phyloP scores from a whole-genome alignment of 352 stramenopile species.

The Phytophthora meadii region DNA sequence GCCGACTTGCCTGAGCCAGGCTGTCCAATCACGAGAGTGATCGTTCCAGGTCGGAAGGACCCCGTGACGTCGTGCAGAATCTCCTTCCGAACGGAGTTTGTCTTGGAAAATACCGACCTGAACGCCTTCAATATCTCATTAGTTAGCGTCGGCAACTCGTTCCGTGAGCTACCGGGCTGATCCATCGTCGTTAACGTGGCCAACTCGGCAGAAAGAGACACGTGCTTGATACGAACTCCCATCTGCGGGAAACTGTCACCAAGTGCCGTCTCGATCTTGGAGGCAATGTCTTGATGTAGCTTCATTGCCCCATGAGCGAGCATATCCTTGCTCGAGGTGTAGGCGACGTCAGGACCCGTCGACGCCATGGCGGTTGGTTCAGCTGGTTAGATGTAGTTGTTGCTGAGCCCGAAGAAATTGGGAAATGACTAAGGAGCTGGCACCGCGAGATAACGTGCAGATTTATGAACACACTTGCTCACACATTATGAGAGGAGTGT shows the following conservation, averaged over 20 bases:
- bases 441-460: background rate
- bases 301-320: constrained; percentile 41
- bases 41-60: constrained; percentile 18
- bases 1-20: constrained; percentile 18
- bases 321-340: constrained; percentile 40
- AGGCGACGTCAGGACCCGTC: constrained; percentile 21
- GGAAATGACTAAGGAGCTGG: background rate
- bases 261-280: constrained; percentile 52
- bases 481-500: background rate
- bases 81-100: constrained; percentile 33
- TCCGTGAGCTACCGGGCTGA: constrained; percentile 3
- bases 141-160: constrained; percentile 48
- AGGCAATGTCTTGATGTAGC: constrained; percentile 47
- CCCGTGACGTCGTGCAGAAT: constrained; percentile 20
- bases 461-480: background rate
- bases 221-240: constrained; percentile 58
- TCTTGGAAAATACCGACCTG: constrained; percentile 35
- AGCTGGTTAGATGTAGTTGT: background rate
- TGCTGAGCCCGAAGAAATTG: background rate
- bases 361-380: background rate
- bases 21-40: constrained; percentile 20
- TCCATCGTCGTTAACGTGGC: constrained; percentile 14
- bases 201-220: constrained; percentile 55
- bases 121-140: constrained; percentile 56
- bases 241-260: constrained; percentile 58